Conservation (phyloP, 257 asterid genomes). For the Solanum peruvianum region DNA sequence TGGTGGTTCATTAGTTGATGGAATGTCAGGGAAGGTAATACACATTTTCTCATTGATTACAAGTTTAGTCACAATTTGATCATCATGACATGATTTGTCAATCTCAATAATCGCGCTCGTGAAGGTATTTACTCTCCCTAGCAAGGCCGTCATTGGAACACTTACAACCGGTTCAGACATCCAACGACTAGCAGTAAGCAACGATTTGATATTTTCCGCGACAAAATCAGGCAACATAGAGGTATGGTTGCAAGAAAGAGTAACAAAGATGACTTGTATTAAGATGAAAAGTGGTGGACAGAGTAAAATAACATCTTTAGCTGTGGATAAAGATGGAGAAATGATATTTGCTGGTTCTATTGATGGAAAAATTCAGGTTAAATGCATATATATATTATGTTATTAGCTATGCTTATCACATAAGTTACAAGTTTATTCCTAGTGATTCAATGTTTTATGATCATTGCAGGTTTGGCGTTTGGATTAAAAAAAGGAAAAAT, state of each 20-base stretch:
- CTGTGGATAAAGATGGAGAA: slow-evolving; percentile 47
- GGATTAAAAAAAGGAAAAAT: background rate
- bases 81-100: background rate
- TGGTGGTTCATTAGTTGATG: slow-evolving; percentile 59
- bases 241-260: slow-evolving; percentile 58
- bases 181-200: slow-evolving; percentile 34
- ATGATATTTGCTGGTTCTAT: slow-evolving; percentile 64
- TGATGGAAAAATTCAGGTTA: slow-evolving; percentile 70
- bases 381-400: background rate
- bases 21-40: slow-evolving; percentile 66
- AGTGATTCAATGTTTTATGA: background rate
- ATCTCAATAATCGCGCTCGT: background rate
- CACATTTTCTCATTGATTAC: background rate
- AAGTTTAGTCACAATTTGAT: background rate
- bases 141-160: slow-evolving; percentile 55
- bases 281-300: slow-evolving; percentile 28
- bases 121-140: slow-evolving; percentile 61
- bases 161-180: slow-evolving; percentile 41
- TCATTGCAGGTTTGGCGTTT: slow-evolving; percentile 14
- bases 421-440: background rate
- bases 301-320: slow-evolving; percentile 27
- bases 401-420: background rate
- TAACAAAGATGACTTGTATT: slow-evolving; percentile 38
- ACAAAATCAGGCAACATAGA: slow-evolving; percentile 57
- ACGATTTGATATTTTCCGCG: slow-evolving; percentile 51